Base-by-base conservation (phyloP, 2,329 filamentous ascomycete genomes). In the Ophiostoma sp. region DNA sequence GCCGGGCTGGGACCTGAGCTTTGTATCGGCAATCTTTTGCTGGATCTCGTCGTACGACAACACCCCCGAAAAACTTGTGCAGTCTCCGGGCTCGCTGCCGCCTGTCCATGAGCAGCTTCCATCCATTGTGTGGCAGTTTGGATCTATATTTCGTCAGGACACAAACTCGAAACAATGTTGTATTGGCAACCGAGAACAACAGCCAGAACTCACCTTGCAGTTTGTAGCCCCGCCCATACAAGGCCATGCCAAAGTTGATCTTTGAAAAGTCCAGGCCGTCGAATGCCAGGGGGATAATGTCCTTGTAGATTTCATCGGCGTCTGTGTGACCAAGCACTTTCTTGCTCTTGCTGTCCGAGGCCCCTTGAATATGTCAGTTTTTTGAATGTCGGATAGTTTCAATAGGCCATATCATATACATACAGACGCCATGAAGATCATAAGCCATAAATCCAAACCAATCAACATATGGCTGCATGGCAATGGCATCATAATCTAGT, bases 371-470 rank as follows among this genome's bases (percentile, higher is more conserved):
- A 2, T 45, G 8, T 45, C 17, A 45, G 42, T 9, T 4, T 45
- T 17, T 45, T 17, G 39, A 42, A 12, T 42, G 39, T 12, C 6
- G 7, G 12, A 12, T 42, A 6, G 39, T 42, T 42, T 42, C 39
- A 12, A 42, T 42, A n/a, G n/a, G n/a, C n/a, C n/a, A n/a, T n/a
- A n/a, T n/a, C n/a, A 42, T 42, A 7, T 42, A 6, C 39, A 7
- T 42, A 42, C 57, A 63, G 11, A 63, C 57, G 11, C 57, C 57
- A 36, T 63, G 57, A 11, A 63, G 57, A 39, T 63, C 57, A 3
- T 63, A 63, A 2, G 57, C 57, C 57, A 63, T 63, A 36, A 63
- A 63, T 1, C 57, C 57, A 36, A 63, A 63, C 57, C 57, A 63
- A 31, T 63, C 57, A n/a, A 63, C 57, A 63, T 63, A 63, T 9